Evolutionary conservation across 2,329 filamentous ascomycete species (phyloP).

Genomic region (Xylaria sp.): DNA sequence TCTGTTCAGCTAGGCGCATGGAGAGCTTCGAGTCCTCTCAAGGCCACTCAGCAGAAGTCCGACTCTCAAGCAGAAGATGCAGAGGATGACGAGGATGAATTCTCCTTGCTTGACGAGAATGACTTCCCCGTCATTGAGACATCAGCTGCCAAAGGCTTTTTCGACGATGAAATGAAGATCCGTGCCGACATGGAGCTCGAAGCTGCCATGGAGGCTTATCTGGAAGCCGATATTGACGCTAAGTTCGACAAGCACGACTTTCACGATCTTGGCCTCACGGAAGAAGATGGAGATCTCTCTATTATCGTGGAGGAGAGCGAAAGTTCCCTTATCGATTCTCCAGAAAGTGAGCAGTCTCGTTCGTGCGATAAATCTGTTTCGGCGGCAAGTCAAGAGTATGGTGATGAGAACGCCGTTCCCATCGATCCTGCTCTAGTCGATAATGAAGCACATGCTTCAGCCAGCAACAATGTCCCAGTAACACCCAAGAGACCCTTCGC

Average conservation of each 20-base stretch:
- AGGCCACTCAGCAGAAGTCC: conserved; percentile 49
- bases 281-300: conserved; percentile 63
- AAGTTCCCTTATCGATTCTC: conserved; percentile 66
- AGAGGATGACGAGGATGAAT: conserved; percentile 42
- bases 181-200: conserved; percentile 50
- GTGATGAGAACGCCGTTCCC: conserved; percentile 72
- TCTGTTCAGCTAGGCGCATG: conserved; percentile 71
- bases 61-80: conserved; percentile 40
- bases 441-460: conserved; percentile 32
- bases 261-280: conserved; percentile 60
- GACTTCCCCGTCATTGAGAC: conserved; percentile 44
- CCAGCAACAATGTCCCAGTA: conserved; percentile 54
- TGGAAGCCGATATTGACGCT: conserved; percentile 52
- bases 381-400: conserved; percentile 73
- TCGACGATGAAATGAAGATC: conserved; percentile 70
- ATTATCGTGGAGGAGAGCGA: conserved; percentile 69
- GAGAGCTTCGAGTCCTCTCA: conserved; percentile 68
- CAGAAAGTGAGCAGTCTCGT: conserved; percentile 51
- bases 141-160: conserved; percentile 63
- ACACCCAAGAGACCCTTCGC: conserved; percentile 66
- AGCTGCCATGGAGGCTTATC: conserved; percentile 44
- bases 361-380: conserved; percentile 58
- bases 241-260: conserved; percentile 56
- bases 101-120: conserved; percentile 45
- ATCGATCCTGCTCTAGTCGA: conserved; percentile 61